Percentiles rank a stretch among this genome's conserved stretches.
These are phyloP conservation scores for Akanthomyces lecanii DNA, from an alignment of 2,329 filamentous ascomycete species.

Conservation along the genomic window DNA sequence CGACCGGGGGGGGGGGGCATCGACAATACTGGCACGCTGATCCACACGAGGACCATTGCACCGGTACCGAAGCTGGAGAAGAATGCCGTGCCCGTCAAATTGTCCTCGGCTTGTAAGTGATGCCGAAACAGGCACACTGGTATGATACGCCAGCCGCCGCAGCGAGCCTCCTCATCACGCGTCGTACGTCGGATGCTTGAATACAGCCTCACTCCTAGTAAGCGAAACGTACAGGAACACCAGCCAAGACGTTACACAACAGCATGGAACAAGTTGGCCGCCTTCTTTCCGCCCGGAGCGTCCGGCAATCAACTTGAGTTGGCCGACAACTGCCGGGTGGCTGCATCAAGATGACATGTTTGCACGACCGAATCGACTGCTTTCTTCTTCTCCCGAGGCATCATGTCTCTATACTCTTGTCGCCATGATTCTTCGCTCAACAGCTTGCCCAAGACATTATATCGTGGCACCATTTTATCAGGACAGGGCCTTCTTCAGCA, in stretches of 20 bases:
- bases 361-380: too few species aligned
- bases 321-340: neutral
- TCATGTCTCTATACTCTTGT: constrained; percentile 10
- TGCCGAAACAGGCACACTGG: neutral
- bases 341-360: neutral
- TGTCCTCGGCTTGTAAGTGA: too few species aligned
- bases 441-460: neutral
- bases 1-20: neutral
- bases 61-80: neutral
- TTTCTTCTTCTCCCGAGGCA: neutral
- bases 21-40: neutral
- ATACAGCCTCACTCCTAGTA: neutral
- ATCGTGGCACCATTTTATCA: neutral
- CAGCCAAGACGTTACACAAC: neutral
- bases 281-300: neutral
- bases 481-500: neutral
- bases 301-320: neutral
- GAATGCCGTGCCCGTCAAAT: neutral
- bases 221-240: neutral
- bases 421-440: neutral
- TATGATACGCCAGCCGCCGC: neutral
- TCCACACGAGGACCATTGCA: constrained; percentile 8
- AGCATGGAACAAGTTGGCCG: neutral
- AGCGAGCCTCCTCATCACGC: neutral
- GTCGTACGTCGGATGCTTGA: too few species aligned